phyloP scores from a whole-genome alignment of 2,329 filamentous ascomycete genomes.

The Paramyrothecium sp. region DNA sequence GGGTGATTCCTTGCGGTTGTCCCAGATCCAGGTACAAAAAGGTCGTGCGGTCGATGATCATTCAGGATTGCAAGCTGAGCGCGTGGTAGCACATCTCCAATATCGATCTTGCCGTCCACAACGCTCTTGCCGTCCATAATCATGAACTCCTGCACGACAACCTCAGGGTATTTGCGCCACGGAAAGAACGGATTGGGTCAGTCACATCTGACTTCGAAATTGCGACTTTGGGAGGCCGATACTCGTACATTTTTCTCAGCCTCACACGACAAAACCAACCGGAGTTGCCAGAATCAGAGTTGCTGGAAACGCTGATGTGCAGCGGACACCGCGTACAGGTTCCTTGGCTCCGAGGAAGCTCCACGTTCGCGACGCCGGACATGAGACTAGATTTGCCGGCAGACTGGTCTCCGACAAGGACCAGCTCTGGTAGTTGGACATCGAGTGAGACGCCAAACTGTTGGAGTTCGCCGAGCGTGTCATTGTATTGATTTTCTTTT shows the following conservation, averaged over 20 bases:
- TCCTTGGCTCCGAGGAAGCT: constrained; percentile 66
- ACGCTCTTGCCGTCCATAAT: constrained; percentile 56
- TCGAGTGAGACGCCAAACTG: constrained; percentile 70
- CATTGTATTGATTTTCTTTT: constrained; percentile 65
- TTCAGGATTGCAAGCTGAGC: constrained; percentile 79
- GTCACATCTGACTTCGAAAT: constrained; percentile 48
- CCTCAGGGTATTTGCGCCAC: constrained; percentile 54
- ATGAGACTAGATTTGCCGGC: constrained; percentile 75
- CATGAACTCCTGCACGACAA: constrained; percentile 57
- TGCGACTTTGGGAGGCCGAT: constrained; percentile 37
- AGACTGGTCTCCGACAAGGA: constrained; percentile 81
- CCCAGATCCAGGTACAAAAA: constrained; percentile 53
- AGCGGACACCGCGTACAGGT: constrained; percentile 81
- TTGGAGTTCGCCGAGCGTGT: constrained; percentile 66
- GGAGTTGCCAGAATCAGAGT: constrained; percentile 43
- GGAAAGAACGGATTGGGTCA: constrained; percentile 57
- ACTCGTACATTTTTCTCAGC: constrained; percentile 64
- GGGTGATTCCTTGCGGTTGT: constrained; percentile 33
- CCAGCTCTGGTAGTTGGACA: constrained; percentile 72
- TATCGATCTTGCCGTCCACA: no score
- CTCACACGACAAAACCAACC: constrained; percentile 69
- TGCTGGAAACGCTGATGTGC: constrained; percentile 75
- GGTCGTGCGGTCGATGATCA: constrained; percentile 51
- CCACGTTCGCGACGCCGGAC: constrained; percentile 67
- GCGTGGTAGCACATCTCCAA: constrained; percentile 68